phyloP scores from a whole-genome alignment of 371 early-diverging fungal genomes.

The Mucor plumbeus region DNA sequence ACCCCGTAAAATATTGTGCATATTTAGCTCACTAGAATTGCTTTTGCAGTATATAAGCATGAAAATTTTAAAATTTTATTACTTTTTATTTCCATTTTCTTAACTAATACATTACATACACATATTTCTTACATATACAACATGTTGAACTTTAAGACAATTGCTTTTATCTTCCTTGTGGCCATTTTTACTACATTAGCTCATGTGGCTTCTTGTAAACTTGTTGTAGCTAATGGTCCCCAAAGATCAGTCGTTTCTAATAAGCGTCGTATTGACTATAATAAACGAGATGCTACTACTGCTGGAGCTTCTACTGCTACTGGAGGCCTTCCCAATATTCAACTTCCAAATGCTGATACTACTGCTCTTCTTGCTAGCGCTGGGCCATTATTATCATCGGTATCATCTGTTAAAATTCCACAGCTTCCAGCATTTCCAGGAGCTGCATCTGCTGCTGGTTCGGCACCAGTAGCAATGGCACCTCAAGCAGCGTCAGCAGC shows the following conservation, averaged over 20 bases:
- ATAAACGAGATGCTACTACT: not conserved
- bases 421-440: not conserved
- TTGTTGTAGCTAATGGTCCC: not conserved
- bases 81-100: not conserved
- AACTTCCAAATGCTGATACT: not conserved
- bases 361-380: not conserved
- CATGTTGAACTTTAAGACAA: not conserved
- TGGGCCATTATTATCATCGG: not conserved
- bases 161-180: not conserved
- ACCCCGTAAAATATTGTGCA: not conserved
- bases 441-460: not conserved
- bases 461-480: not conserved
- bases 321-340: not conserved
- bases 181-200: not conserved
- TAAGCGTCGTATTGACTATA: constrained; percentile 1
- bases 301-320: not conserved
- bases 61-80: not conserved
- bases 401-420: not conserved
- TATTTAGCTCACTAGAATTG: too few species aligned
- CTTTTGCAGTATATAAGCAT: not conserved
- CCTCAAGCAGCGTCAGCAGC: not conserved
- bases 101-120: constrained; percentile 2
- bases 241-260: not conserved
- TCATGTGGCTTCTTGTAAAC: not conserved
- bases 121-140: not conserved